These are phyloP conservation scores for Tricholoma matsutake DNA, from an alignment of 768 basidiomycete genomes.

Conservation along the genomic window DNA sequence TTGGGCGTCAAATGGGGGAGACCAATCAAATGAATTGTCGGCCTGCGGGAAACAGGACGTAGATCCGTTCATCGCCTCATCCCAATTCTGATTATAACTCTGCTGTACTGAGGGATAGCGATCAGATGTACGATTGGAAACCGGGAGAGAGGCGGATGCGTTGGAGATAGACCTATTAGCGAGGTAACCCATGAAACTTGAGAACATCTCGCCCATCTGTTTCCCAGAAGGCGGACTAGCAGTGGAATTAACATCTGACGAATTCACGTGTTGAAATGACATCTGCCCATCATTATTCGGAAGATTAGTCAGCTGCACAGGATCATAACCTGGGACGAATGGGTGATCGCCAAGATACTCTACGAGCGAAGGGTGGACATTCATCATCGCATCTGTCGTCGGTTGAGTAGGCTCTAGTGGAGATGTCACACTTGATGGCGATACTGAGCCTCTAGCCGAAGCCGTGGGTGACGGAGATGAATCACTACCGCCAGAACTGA, in stretches of 20 bases:
- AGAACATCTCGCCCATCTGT: slow-evolving; percentile 22
- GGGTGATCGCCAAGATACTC: slow-evolving; percentile 23
- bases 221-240: slow-evolving; percentile 3
- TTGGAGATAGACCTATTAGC: slow-evolving; percentile 15
- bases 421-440: too few species aligned
- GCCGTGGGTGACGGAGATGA: not conserved
- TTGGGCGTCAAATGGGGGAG: slow-evolving; percentile 4
- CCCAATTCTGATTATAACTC: not conserved
- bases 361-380: slow-evolving; percentile 21
- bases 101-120: not conserved
- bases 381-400: not conserved
- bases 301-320: not conserved
- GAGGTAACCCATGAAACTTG: slow-evolving; percentile 21
- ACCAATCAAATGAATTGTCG: slow-evolving; percentile 19
- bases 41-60: slow-evolving; percentile 13
- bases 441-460: slow-evolving; percentile 6
- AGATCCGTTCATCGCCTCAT: not conserved
- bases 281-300: not conserved
- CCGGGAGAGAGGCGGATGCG: not conserved
- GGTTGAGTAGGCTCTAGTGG: slow-evolving; percentile 1
- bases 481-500: not conserved
- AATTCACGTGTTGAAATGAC: not conserved
- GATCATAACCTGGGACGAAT: not conserved
- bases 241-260: not conserved
- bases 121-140: not conserved